Percentiles rank a stretch among this genome's conserved stretches.
phyloP scores from a whole-genome alignment of 2,329 filamentous ascomycete genomes.

The Hymenotorrendiella dingleyae region DNA sequence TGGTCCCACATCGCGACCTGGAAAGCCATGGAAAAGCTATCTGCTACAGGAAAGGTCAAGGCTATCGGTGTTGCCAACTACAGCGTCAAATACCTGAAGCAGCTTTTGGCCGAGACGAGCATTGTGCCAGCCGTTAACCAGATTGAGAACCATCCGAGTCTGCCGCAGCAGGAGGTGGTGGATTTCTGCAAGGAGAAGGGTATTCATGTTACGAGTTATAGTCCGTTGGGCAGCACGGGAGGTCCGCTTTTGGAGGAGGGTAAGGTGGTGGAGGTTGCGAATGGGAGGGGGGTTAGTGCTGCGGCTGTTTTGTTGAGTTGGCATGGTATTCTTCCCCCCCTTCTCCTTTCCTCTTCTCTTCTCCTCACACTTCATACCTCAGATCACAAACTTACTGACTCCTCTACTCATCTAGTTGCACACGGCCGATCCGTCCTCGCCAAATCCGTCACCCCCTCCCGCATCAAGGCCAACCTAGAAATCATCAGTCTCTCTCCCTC shows the following conservation, averaged over 20 bases:
- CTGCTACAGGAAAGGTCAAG: conserved; percentile 48
- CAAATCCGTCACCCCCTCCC: conserved; percentile 62
- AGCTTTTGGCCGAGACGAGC: conserved; percentile 33
- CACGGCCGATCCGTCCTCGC: conserved; percentile 65
- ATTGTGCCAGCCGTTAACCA: conserved; percentile 50
- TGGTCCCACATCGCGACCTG: conserved; percentile 70
- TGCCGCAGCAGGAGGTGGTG: conserved; percentile 45
- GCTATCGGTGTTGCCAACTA: conserved; percentile 39
- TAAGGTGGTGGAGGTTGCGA: conserved; percentile 56
- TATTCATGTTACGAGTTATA: conserved; percentile 46
- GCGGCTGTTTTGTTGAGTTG: conserved; percentile 64
- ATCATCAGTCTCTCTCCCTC: conserved; percentile 57
- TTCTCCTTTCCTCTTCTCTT: neutral
- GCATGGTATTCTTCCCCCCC: conserved; percentile 48
- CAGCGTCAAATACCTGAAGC: conserved; percentile 26
- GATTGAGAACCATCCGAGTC: conserved; percentile 51
- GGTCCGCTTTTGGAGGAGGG: conserved; percentile 50
- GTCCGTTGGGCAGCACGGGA: conserved; percentile 33
- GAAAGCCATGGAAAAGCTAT: conserved; percentile 65
- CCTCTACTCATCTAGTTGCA: conserved; percentile 43
- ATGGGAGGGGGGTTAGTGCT: conserved; percentile 56
- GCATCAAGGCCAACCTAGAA: conserved; percentile 65
- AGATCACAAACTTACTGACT: conserved; percentile 4
- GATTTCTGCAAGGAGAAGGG: conserved; percentile 41
- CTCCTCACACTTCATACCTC: neutral